Percentiles rank a stretch among this genome's conserved stretches.
These are phyloP conservation scores for Leccinum subtestaceum DNA, from an alignment of 768 basidiomycete species.

Conservation along the genomic window DNA sequence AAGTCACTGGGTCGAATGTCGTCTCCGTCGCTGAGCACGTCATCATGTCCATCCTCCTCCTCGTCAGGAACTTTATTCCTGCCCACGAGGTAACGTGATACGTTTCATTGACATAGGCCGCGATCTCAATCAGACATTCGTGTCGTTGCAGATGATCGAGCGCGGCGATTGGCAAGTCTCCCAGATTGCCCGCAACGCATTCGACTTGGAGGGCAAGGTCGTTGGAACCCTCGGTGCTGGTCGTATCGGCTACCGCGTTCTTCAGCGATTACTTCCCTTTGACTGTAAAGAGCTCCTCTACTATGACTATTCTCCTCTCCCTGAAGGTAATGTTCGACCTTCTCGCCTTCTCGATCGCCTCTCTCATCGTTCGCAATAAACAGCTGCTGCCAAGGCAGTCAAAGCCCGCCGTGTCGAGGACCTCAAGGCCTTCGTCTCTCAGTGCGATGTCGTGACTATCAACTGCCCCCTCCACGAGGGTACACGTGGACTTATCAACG, in stretches of 20 bases:
- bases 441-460: conserved; percentile 82
- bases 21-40: conserved; percentile 91
- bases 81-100: conserved; percentile 66
- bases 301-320: conserved; percentile 79
- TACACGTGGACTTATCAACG: conserved; percentile 76
- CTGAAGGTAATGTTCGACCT: conserved; percentile 40
- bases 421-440: conserved; percentile 56
- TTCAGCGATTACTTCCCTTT: conserved; percentile 79
- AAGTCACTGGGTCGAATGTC: conserved; percentile 88
- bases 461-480: conserved; percentile 88
- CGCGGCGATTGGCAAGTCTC: conserved; percentile 87
- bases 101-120: background rate
- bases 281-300: conserved; percentile 88
- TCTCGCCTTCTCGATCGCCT: background rate
- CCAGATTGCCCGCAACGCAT: conserved; percentile 77
- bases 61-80: conserved; percentile 87
- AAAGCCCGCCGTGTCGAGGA: conserved; percentile 73
- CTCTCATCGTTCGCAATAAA: background rate
- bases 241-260: conserved; percentile 83
- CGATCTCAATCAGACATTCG: background rate
- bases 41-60: conserved; percentile 84
- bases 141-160: conserved; percentile 61
- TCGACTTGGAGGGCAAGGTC: conserved; percentile 87
- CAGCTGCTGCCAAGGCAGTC: conserved; percentile 64
- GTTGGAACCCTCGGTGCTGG: conserved; percentile 87